A percentile compares a stretch with the other conserved stretches of the same genome.
These are phyloP conservation scores for Seminavis robusta DNA, from an alignment of 108 stramenopile species.

Conservation along the genomic window DNA sequence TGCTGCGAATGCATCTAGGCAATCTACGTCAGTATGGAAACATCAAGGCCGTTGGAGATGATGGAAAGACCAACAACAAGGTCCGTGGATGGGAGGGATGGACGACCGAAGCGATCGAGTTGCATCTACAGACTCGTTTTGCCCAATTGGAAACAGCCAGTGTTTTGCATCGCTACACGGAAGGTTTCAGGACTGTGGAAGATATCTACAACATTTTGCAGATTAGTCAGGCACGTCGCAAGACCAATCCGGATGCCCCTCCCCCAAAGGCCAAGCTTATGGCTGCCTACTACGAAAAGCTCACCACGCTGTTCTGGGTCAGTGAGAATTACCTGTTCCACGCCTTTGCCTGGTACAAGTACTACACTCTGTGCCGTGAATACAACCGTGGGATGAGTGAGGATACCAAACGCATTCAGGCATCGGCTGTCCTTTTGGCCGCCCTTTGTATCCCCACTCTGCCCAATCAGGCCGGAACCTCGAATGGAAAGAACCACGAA, in stretches of 20 bases:
- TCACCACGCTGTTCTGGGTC: conserved; percentile 96
- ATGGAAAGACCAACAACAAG: conserved; percentile 71
- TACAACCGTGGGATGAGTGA: conserved; percentile 85
- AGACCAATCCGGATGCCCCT: conserved; percentile 50
- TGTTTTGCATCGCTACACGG: conserved; percentile 92
- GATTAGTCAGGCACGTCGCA: conserved; percentile 75
- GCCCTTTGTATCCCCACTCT: conserved; percentile 86
- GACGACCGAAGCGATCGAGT: conserved; percentile 89
- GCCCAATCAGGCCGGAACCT: conserved; percentile 5
- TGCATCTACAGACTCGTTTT: conserved; percentile 95
- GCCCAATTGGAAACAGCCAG: conserved; percentile 94
- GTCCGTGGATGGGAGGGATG: conserved; percentile 96
- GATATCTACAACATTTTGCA: conserved; percentile 97
- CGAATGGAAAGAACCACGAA: conserved; percentile 21
- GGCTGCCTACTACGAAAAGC: conserved; percentile 97
- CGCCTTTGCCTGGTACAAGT: conserved; percentile 97
- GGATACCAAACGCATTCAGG: conserved; percentile 75
- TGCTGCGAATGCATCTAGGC: conserved; percentile 91
- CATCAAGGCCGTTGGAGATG: conserved; percentile 26
- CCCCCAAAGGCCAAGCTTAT: conserved; percentile 94
- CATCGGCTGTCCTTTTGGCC: conserved; percentile 86
- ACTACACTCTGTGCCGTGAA: conserved; percentile 86
- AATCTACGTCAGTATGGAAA: conserved; percentile 90
- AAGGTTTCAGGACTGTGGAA: conserved; percentile 98
- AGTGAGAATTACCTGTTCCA: conserved; percentile 96